phyloP scores from a whole-genome alignment of 2,329 filamentous ascomycete genomes.

The Curvularia verruculosa region DNA sequence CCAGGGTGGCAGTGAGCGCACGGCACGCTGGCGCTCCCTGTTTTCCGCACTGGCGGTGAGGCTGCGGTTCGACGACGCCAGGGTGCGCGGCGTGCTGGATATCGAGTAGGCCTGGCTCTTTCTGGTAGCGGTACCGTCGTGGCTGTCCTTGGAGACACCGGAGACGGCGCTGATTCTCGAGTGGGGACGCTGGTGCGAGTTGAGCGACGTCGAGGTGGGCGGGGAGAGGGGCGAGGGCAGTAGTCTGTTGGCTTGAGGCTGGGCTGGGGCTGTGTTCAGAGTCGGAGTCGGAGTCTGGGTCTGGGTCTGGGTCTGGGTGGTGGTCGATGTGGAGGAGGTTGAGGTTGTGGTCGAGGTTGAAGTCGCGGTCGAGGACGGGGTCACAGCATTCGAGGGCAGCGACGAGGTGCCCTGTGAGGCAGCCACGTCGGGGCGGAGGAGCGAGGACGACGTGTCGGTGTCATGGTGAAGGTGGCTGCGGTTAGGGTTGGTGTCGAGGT shows the following conservation, averaged over 20 bases:
- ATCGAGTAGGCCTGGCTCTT: constrained; percentile 45
- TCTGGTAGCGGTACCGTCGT: constrained; percentile 30
- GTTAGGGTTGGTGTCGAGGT: constrained; percentile 29
- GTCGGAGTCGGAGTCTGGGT: neutral
- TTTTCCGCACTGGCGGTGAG: constrained; percentile 36
- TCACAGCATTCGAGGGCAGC: neutral
- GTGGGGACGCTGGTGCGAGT: constrained; percentile 39
- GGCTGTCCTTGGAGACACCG: constrained; percentile 33
- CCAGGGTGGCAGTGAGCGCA: constrained; percentile 48
- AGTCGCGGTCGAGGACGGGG: neutral
- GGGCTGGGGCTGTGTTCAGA: neutral
- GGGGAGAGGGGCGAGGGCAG: constrained; percentile 43
- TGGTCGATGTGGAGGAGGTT: constrained; percentile 12
- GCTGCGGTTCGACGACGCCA: constrained; percentile 44
- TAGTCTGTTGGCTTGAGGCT: constrained; percentile 24
- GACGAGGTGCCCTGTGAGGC: constrained; percentile 7
- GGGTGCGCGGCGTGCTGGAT: constrained; percentile 46
- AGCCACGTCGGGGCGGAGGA: constrained; percentile 30
- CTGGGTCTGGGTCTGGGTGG: no score
- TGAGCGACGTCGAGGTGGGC: constrained; percentile 38
- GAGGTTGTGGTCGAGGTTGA: neutral
- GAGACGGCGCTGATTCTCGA: constrained; percentile 42
- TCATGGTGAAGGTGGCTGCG: neutral
- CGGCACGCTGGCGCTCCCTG: constrained; percentile 42
- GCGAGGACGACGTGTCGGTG: constrained; percentile 8